These are phyloP conservation scores for Rhipidocladum racemiflorum DNA, from an alignment of 176 grass and related monocot species.

Conservation along the genomic window DNA sequence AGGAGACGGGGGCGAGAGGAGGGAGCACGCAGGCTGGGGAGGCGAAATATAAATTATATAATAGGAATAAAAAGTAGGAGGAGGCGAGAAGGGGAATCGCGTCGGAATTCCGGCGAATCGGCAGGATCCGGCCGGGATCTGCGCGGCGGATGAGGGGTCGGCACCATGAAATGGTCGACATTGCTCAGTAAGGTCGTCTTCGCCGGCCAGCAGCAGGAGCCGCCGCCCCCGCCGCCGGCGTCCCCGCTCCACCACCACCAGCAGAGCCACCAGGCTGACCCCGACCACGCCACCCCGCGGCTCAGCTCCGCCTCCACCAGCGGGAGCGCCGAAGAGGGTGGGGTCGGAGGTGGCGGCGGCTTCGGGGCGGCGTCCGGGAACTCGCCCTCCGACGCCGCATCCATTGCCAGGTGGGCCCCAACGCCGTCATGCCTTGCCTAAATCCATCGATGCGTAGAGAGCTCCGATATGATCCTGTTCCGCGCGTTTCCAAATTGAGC, in stretches of 20 bases:
- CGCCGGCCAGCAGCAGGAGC: conserved; percentile 49
- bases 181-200: conserved; percentile 99
- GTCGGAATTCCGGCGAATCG: conserved; percentile 54
- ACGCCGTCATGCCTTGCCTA: neutral
- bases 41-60: neutral
- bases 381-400: conserved; percentile 53
- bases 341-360: neutral
- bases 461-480: conserved; percentile 41
- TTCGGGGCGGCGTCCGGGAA: conserved; percentile 35
- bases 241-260: conserved; percentile 28
- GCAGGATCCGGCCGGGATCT: conserved; percentile 77
- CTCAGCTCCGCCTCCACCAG: conserved; percentile 54
- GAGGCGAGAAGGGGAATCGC: conserved; percentile 28
- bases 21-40: neutral
- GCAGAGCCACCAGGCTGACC: conserved; percentile 24
- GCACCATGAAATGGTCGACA: conserved; percentile 97
- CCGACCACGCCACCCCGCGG: conserved; percentile 33
- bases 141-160: conserved; percentile 85
- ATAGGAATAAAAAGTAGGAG: neutral
- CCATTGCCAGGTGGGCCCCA: conserved; percentile 50
- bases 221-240: conserved; percentile 30
- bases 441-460: conserved; percentile 16
- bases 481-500: neutral
- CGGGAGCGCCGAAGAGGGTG: conserved; percentile 39
- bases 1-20: conserved; percentile 32